Percentiles rank a stretch among this genome's conserved stretches.
Conservation (phyloP, 2,329 filamentous ascomycete genomes). For the Hortaea werneckii region DNA sequence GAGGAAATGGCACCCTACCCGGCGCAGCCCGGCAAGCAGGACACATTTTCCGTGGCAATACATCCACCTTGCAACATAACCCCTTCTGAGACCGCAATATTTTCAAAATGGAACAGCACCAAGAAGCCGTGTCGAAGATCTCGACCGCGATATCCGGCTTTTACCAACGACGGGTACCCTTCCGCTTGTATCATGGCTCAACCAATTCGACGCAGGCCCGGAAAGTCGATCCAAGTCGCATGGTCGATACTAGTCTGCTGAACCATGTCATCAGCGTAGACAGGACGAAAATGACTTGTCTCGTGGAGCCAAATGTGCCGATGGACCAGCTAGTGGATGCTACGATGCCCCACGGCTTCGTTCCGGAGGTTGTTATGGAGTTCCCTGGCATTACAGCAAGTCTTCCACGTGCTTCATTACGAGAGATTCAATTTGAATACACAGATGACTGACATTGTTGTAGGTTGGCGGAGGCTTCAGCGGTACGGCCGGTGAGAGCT, state of each 20-base stretch:
- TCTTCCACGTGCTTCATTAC: constrained; percentile 49
- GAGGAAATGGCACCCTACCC: no score
- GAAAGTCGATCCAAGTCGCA: constrained; percentile 29
- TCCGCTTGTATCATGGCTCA: constrained; percentile 48
- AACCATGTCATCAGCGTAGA: constrained; percentile 39
- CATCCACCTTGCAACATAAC: no score
- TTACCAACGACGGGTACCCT: constrained; percentile 35
- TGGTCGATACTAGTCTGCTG: constrained; percentile 42
- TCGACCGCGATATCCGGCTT: constrained; percentile 35
- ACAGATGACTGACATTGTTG: background rate
- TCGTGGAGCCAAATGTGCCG: constrained; percentile 59
- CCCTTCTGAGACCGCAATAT: no score
- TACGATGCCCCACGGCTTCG: constrained; percentile 44
- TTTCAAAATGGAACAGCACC: constrained; percentile 23
- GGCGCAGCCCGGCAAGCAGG: no score
- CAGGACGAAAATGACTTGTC: constrained; percentile 30
- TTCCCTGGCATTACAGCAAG: constrained; percentile 61
- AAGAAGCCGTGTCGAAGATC: constrained; percentile 28
- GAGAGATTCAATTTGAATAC: background rate
- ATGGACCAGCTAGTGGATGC: constrained; percentile 55
- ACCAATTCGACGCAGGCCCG: constrained; percentile 37
- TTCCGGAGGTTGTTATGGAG: constrained; percentile 60
- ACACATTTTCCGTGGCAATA: no score
- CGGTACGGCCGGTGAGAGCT: constrained; percentile 57
- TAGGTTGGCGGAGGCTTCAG: constrained; percentile 46